A percentile compares a stretch with the other conserved stretches of the same genome.
phyloP scores from a whole-genome alignment of 2,329 filamentous ascomycete species.

The Phyllosticta capitalensis region DNA sequence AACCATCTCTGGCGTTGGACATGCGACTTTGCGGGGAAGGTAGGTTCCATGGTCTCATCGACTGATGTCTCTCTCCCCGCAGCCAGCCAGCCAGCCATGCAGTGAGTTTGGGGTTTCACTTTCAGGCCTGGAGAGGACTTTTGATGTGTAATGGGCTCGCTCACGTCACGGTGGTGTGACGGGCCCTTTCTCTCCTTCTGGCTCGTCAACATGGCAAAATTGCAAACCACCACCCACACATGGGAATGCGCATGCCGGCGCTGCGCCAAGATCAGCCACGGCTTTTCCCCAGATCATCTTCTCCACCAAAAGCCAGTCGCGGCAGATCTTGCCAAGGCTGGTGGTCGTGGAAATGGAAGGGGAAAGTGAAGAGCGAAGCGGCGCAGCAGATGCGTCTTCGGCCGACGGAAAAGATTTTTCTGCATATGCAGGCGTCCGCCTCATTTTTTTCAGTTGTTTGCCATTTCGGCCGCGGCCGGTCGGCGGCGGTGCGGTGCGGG shows the following conservation, averaged over 20 bases:
- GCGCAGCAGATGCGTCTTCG: slow-evolving; percentile 1
- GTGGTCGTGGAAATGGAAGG: background rate
- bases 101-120: no score
- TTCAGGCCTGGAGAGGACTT: background rate
- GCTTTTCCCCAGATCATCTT: slow-evolving; percentile 9
- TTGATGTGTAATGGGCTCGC: background rate
- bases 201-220: slow-evolving; percentile 4
- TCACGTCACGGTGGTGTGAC: slow-evolving; percentile 12
- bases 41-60: slow-evolving; percentile 1
- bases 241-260: background rate
- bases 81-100: no score
- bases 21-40: slow-evolving; percentile 1
- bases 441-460: background rate
- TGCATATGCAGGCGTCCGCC: background rate
- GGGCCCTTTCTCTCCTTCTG: no score
- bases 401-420: slow-evolving; percentile 1
- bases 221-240: background rate
- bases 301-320: background rate
- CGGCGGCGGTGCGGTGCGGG: background rate
- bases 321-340: background rate
- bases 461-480: background rate
- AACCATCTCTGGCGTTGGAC: background rate
- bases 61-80: slow-evolving; percentile 3
- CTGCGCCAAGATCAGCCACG: slow-evolving; percentile 1
- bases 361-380: no score